phyloP scores from a whole-genome alignment of 2,329 filamentous ascomycete genomes.

The Knufia fluminis region DNA sequence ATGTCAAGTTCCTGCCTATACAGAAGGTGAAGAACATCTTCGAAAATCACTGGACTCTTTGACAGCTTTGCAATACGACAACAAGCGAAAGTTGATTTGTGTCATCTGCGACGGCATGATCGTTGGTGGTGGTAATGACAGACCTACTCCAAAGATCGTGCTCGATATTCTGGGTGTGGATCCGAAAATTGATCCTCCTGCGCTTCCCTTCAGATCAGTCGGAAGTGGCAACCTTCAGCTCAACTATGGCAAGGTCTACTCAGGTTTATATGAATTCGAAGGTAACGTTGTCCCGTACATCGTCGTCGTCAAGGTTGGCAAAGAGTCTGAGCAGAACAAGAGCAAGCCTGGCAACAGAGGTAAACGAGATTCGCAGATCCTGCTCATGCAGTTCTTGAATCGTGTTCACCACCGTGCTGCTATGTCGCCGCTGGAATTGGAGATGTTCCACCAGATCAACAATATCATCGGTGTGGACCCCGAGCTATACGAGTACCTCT shows the following conservation, averaged over 20 bases:
- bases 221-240: constrained; percentile 83
- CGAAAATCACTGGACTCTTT: constrained; percentile 89
- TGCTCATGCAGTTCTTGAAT: constrained; percentile 96
- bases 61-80: constrained; percentile 90
- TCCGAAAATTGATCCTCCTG: constrained; percentile 89
- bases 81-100: constrained; percentile 93
- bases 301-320: constrained; percentile 93
- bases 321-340: constrained; percentile 85
- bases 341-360: constrained; percentile 94
- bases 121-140: constrained; percentile 89
- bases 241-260: constrained; percentile 98
- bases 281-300: constrained; percentile 95
- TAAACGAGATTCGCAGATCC: constrained; percentile 94
- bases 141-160: constrained; percentile 94
- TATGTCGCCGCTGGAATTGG: constrained; percentile 92
- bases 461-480: constrained; percentile 98
- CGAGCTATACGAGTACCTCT: constrained; percentile 89
- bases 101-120: constrained; percentile 97
- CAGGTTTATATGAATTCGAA: constrained; percentile 92
- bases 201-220: constrained; percentile 87
- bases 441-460: constrained; percentile 99
- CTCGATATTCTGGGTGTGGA: constrained; percentile 95
- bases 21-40: constrained; percentile 91
- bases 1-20: constrained; percentile 95
- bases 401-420: constrained; percentile 87